Evolutionary conservation across 2,329 filamentous ascomycete species (phyloP).

Genomic region (Penicillium fuscoglaucum): DNA sequence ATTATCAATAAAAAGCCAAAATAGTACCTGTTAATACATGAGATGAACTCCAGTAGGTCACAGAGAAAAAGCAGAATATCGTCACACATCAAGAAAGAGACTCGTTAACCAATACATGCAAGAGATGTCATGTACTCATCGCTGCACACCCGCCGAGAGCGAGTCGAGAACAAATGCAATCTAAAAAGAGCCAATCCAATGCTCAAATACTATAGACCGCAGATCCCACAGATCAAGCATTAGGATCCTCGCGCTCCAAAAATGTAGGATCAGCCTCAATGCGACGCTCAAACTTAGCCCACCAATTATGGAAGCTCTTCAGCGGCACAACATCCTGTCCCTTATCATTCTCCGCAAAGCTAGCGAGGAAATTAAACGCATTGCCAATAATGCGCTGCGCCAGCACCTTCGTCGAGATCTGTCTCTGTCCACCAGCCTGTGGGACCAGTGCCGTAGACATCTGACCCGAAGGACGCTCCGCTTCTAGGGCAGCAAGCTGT

Average conservation of each 20-base stretch:
- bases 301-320: slow-evolving; percentile 96
- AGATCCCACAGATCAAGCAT: slow-evolving; percentile 12
- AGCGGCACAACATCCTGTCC: slow-evolving; percentile 88
- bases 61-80: slow-evolving; percentile 6
- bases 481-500: slow-evolving; percentile 62
- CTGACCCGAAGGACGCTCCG: slow-evolving; percentile 25
- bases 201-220: not conserved
- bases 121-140: slow-evolving; percentile 10
- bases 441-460: slow-evolving; percentile 34
- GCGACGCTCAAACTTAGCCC: slow-evolving; percentile 89
- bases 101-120: slow-evolving; percentile 15
- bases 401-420: slow-evolving; percentile 70
- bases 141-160: not conserved
- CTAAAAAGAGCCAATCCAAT: not conserved
- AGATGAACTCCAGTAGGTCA: not conserved
- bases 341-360: slow-evolving; percentile 69
- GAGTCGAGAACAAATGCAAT: slow-evolving; percentile 1
- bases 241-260: slow-evolving; percentile 68
- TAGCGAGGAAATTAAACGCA: slow-evolving; percentile 92
- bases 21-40: not conserved
- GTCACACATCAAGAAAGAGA: slow-evolving; percentile 9
- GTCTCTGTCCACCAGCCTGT: slow-evolving; percentile 32
- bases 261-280: slow-evolving; percentile 86
- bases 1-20: not conserved
- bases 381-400: slow-evolving; percentile 95